phyloP scores from a whole-genome alignment of 805 yeast species.

The Wickerhamomyces pijperi region DNA sequence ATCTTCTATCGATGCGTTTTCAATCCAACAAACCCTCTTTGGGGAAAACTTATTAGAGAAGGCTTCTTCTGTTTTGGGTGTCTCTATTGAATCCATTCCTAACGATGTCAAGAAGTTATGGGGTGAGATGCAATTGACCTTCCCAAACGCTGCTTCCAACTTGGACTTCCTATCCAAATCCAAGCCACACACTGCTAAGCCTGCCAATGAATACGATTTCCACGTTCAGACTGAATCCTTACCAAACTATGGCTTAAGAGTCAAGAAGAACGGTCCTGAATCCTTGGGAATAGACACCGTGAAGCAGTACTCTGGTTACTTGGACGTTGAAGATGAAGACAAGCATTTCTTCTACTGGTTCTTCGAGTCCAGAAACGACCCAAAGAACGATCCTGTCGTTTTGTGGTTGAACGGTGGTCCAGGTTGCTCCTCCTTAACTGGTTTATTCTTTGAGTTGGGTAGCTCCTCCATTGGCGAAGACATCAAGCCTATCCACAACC shows the following conservation, averaged over 20 bases:
- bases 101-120: slow-evolving; percentile 40
- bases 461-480: slow-evolving; percentile 60
- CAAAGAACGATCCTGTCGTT: slow-evolving; percentile 73
- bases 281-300: slow-evolving; percentile 70
- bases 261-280: slow-evolving; percentile 45
- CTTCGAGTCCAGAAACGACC: slow-evolving; percentile 83
- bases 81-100: slow-evolving; percentile 38
- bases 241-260: slow-evolving; percentile 48
- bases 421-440: slow-evolving; percentile 85
- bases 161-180: slow-evolving; percentile 43
- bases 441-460: slow-evolving; percentile 79
- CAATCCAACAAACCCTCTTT: slow-evolving; percentile 22
- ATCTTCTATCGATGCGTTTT: slow-evolving; percentile 17
- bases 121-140: slow-evolving; percentile 51
- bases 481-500: slow-evolving; percentile 56
- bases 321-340: slow-evolving; percentile 73
- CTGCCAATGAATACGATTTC: slow-evolving; percentile 22
- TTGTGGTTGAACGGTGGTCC: slow-evolving; percentile 95
- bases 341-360: slow-evolving; percentile 82
- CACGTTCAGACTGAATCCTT: slow-evolving; percentile 27
- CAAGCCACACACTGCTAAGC: slow-evolving; percentile 23
- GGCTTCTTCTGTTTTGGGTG: slow-evolving; percentile 40
- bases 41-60: slow-evolving; percentile 28
- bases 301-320: slow-evolving; percentile 76
- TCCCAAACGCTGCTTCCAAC: slow-evolving; percentile 42